These are phyloP conservation scores for Paramecium primaurelia DNA, from an alignment of 73 alveolate species.

Conservation along the genomic window DNA sequence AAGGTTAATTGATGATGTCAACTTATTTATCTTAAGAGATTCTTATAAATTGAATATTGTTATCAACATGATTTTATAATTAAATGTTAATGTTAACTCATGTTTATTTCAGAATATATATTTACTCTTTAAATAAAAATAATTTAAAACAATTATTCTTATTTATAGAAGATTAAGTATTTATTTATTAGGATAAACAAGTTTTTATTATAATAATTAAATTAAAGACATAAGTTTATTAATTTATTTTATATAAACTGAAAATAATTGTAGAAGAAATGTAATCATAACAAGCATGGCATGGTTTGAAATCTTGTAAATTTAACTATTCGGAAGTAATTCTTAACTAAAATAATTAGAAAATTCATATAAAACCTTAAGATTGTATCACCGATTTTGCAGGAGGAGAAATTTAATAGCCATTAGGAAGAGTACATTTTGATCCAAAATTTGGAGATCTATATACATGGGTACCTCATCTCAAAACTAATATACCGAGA, in stretches of 20 bases:
- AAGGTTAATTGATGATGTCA: too few species aligned
- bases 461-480: background rate
- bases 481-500: background rate
- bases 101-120: too few species aligned
- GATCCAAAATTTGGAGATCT: background rate
- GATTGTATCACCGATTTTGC: constrained; percentile 19
- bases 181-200: too few species aligned
- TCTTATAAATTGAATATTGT: too few species aligned
- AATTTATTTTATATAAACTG: background rate
- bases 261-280: background rate
- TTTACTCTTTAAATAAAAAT: too few species aligned
- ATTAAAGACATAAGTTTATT: background rate
- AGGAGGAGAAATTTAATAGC: background rate
- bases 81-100: too few species aligned
- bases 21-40: too few species aligned
- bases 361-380: constrained; percentile 11
- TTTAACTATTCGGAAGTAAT: constrained; percentile 17
- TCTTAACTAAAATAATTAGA: background rate
- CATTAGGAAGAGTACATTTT: constrained; percentile 40
- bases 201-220: background rate
- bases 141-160: background rate
- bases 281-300: constrained; percentile 21
- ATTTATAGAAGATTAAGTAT: background rate
- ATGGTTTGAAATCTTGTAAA: constrained; percentile 15
- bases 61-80: too few species aligned